Evolutionary conservation across 2,329 filamentous ascomycete species (phyloP).

Genomic region (Chrysoporthe cubensis): DNA sequence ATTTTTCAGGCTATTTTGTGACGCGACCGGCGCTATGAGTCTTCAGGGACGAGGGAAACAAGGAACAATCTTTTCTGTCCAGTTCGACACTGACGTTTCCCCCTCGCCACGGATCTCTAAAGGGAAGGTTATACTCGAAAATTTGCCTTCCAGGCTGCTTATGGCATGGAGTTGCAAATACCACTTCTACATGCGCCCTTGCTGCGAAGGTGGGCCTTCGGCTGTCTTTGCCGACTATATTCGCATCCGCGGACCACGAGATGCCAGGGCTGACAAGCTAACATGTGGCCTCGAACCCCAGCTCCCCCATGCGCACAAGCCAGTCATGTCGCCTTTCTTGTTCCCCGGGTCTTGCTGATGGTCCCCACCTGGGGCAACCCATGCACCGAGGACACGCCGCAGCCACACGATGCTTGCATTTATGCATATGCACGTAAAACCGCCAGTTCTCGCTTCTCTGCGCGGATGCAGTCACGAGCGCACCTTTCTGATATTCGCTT

Average conservation of each 20-base stretch:
- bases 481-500: background rate
- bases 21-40: background rate
- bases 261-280: conserved; percentile 14
- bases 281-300: conserved; percentile 9
- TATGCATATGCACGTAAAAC: conserved; percentile 7
- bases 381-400: conserved; percentile 1
- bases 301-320: background rate
- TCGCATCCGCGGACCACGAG: conserved; percentile 14
- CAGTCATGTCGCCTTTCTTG: conserved; percentile 2
- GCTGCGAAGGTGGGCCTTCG: conserved; percentile 3
- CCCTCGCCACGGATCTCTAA: conserved; percentile 3
- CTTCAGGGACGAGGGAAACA: too few relatives aligned
- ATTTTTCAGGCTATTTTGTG: background rate
- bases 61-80: background rate
- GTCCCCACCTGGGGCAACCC: background rate
- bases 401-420: conserved; percentile 7
- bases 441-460: background rate
- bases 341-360: conserved; percentile 5
- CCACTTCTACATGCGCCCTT: conserved; percentile 6
- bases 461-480: conserved; percentile 8
- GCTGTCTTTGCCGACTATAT: conserved; percentile 7
- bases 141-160: conserved; percentile 2
- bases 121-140: conserved; percentile 3
- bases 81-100: background rate
- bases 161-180: conserved; percentile 3